These are phyloP conservation scores for Cladobotryum mycophilum DNA, from an alignment of 2,329 filamentous ascomycete genomes.

Conservation along the genomic window DNA sequence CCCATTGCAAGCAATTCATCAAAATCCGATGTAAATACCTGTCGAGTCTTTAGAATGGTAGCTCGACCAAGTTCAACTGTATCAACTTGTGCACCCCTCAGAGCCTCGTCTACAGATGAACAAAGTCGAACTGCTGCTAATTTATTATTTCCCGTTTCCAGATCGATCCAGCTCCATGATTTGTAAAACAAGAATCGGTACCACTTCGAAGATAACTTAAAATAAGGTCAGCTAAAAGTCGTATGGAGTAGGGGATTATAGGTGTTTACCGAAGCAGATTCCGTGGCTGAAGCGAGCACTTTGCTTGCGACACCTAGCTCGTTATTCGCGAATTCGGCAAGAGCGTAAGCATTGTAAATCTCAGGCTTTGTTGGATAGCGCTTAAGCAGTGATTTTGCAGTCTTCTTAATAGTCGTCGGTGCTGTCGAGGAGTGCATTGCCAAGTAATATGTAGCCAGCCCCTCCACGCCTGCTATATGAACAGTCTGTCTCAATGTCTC, in stretches of 20 bases:
- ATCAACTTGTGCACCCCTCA: constrained; percentile 12
- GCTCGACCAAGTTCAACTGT: constrained; percentile 24
- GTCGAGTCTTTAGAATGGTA: constrained; percentile 46
- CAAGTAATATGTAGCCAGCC: constrained; percentile 62
- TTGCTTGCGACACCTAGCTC: constrained; percentile 53
- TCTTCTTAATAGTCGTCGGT: constrained; percentile 54
- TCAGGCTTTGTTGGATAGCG: constrained; percentile 54
- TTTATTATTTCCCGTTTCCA: constrained; percentile 35
- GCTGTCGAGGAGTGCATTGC: constrained; percentile 58
- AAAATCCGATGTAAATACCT: constrained; percentile 46
- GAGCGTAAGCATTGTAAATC: constrained; percentile 74
- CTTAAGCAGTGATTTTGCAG: constrained; percentile 69
- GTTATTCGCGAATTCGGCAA: constrained; percentile 58
- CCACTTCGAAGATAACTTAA: constrained; percentile 14
- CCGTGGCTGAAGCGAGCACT: constrained; percentile 61
- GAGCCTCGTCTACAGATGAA: constrained; percentile 26
- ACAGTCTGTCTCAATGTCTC: constrained; percentile 54
- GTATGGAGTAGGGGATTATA: not conserved
- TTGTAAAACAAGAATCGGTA: constrained; percentile 44
- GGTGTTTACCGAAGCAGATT: constrained; percentile 26
- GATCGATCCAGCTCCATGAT: constrained; percentile 62
- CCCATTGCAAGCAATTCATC: constrained; percentile 50
- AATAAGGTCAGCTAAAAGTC: constrained; percentile 9
- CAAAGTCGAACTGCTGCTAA: constrained; percentile 36
- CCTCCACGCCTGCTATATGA: constrained; percentile 27